Conservation (phyloP, 2,329 filamentous ascomycete genomes). For the Aspergillus sp. region DNA sequence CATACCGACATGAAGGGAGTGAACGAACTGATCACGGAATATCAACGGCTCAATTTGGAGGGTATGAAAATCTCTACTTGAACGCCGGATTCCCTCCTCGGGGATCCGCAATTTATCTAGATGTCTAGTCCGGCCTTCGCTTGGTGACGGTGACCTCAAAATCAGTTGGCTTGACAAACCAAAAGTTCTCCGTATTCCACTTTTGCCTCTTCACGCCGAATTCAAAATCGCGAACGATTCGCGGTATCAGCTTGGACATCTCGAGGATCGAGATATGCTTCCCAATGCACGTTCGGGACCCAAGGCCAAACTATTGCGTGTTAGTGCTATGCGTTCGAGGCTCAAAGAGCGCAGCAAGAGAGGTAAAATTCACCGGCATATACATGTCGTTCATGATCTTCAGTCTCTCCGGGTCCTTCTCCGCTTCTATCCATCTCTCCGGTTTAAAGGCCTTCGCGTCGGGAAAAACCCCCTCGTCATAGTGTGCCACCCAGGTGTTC, state of each 20-base stretch:
- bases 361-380: constrained; percentile 35
- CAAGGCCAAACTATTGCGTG: constrained; percentile 33
- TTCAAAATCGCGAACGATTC: constrained; percentile 31
- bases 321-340: not conserved
- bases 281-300: constrained; percentile 32
- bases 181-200: constrained; percentile 41
- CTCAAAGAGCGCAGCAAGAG: not conserved
- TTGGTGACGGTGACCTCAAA: constrained; percentile 36
- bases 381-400: constrained; percentile 39
- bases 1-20: constrained; percentile 27
- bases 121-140: not conserved
- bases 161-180: constrained; percentile 46
- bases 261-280: constrained; percentile 41
- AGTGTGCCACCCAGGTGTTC: constrained; percentile 47
- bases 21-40: constrained; percentile 26
- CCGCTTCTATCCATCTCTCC: constrained; percentile 46
- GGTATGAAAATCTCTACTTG: not conserved
- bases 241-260: constrained; percentile 38
- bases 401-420: constrained; percentile 28
- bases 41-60: constrained; percentile 22
- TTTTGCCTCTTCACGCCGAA: constrained; percentile 16
- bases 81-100: not conserved
- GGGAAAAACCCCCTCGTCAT: constrained; percentile 44
- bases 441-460: constrained; percentile 47
- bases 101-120: not conserved